Conservation (phyloP, 148 eudicot species). For the Mesembryanthemum crystallinum region DNA sequence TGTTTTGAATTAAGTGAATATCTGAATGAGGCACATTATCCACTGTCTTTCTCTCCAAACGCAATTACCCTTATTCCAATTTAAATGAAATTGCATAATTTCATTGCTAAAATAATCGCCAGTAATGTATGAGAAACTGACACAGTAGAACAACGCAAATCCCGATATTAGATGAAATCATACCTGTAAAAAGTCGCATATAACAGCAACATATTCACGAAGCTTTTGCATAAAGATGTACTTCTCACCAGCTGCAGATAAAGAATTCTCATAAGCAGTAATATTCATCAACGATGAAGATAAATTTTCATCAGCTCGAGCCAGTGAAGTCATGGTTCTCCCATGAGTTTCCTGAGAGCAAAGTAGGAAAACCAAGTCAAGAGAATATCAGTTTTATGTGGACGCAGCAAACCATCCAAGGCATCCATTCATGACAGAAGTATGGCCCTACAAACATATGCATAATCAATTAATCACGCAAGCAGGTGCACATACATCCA, state of each 20-base stretch:
- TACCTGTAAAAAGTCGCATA: slow-evolving; percentile 98
- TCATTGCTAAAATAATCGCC: background rate
- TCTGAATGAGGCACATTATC: background rate
- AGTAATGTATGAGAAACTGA: background rate
- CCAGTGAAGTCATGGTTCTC: slow-evolving; percentile 55
- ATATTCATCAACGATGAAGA: slow-evolving; percentile 60
- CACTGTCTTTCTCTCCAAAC: background rate
- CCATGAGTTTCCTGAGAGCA: slow-evolving; percentile 71
- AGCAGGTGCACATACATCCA: slow-evolving; percentile 8
- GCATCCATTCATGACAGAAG: background rate
- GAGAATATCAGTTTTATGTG: background rate
- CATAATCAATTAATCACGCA: too few species aligned
- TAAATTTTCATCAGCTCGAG: slow-evolving; percentile 69
- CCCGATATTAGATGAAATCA: slow-evolving; percentile 32
- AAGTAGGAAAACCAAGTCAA: background rate
- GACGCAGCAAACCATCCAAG: background rate
- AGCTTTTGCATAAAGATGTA: slow-evolving; percentile 97
- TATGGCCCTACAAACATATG: background rate
- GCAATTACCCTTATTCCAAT: background rate
- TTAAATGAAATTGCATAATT: background rate
- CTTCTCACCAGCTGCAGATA: slow-evolving; percentile 87
- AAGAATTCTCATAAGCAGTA: slow-evolving; percentile 57
- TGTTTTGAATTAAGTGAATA: background rate
- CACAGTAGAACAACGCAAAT: slow-evolving; percentile 11
- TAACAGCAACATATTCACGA: slow-evolving; percentile 90